These are phyloP conservation scores for Aureobasidium sp. DNA, from an alignment of 2,329 filamentous ascomycete genomes.

Conservation along the genomic window DNA sequence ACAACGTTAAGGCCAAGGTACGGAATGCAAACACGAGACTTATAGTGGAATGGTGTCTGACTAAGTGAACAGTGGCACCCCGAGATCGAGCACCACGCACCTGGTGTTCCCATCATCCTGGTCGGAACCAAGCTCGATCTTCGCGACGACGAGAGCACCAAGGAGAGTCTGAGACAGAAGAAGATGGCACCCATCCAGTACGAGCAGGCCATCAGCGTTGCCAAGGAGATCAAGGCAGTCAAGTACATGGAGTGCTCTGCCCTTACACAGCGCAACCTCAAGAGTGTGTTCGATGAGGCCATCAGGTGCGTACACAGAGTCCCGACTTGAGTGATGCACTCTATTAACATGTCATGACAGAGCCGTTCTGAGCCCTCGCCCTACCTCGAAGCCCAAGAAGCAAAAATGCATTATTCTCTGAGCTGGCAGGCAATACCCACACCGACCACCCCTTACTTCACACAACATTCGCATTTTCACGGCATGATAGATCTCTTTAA, in stretches of 20 bases:
- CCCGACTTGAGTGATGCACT: neutral
- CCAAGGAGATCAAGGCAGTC: constrained; percentile 89
- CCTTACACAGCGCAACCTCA: constrained; percentile 89
- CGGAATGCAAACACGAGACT: constrained; percentile 16
- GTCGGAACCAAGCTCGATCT: constrained; percentile 96
- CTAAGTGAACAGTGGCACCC: constrained; percentile 70
- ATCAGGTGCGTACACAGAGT: constrained; percentile 62
- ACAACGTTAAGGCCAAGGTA: constrained; percentile 99
- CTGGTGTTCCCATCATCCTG: constrained; percentile 89
- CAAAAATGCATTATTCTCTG: constrained; percentile 62
- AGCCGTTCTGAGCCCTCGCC: constrained; percentile 62
- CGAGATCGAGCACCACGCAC: constrained; percentile 94
- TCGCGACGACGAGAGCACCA: constrained; percentile 75
- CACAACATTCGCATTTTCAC: constrained; percentile 11
- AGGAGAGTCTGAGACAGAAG: constrained; percentile 76
- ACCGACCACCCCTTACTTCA: neutral
- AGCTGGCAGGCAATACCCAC: constrained; percentile 7
- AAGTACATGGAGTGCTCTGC: constrained; percentile 99
- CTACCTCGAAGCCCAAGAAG: constrained; percentile 51
- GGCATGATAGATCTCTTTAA: constrained; percentile 13
- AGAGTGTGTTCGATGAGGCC: constrained; percentile 97
- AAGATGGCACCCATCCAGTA: constrained; percentile 97
- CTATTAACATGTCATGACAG: constrained; percentile 32
- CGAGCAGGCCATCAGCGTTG: constrained; percentile 78
- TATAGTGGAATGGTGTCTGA: neutral